Conservation (phyloP, 495 filamentous ascomycete species). For the Penicillium flavigenum region DNA sequence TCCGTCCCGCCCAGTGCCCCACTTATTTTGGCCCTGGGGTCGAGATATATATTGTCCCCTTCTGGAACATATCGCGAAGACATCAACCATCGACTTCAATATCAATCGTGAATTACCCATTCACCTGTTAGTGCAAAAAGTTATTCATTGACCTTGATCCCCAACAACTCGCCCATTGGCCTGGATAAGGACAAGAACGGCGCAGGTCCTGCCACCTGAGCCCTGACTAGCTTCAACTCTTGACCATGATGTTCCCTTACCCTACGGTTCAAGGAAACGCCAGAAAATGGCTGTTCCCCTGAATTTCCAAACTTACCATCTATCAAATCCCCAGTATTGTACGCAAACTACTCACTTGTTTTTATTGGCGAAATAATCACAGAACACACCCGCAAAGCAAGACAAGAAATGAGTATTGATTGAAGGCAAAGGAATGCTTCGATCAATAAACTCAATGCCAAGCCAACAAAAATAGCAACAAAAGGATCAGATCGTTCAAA, state of each 20-base stretch:
- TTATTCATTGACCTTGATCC: not conserved
- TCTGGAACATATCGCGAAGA: too few relatives aligned
- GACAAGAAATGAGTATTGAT: not conserved
- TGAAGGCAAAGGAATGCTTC: not conserved
- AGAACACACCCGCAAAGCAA: not conserved
- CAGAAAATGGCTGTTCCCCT: not conserved
- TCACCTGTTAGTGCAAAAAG: not conserved
- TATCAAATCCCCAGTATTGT: not conserved
- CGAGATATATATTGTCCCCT: too few relatives aligned
- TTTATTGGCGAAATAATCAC: not conserved
- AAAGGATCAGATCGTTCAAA: not conserved
- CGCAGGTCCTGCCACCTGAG: too few relatives aligned
- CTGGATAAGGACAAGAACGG: not conserved
- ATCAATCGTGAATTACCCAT: not conserved
- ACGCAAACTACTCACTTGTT: not conserved
- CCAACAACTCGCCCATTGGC: not conserved
- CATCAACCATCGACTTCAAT: not conserved
- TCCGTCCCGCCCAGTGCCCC: constrained; percentile 18
- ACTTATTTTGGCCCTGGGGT: too few relatives aligned
- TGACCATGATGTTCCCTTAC: not conserved
- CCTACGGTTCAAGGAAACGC: too few relatives aligned
- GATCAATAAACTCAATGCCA: not conserved
- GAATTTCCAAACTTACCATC: not conserved
- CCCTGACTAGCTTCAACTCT: not conserved
- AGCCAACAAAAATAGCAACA: not conserved